These are phyloP conservation scores for Epichloe baconii DNA, from an alignment of 2,329 filamentous ascomycete species.

Conservation along the genomic window DNA sequence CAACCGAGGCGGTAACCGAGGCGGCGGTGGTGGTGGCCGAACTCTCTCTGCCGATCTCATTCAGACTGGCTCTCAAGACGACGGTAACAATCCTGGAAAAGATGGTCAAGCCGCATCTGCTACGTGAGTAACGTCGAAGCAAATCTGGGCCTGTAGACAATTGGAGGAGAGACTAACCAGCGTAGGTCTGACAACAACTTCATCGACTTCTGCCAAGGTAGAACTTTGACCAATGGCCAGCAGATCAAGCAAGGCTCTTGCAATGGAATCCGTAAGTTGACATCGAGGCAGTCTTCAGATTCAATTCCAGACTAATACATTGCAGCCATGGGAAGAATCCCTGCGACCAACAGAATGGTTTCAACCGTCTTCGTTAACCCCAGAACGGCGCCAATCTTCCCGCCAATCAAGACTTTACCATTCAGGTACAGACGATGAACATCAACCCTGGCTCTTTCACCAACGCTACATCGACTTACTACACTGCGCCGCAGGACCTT, in stretches of 20 bases:
- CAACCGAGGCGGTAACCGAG: neutral
- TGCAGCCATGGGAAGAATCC: conserved; percentile 47
- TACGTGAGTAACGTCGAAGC: conserved; percentile 30
- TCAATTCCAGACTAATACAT: neutral
- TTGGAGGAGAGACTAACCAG: neutral
- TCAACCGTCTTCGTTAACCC: conserved; percentile 40
- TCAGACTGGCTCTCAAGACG: conserved; percentile 35
- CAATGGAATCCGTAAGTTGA: conserved; percentile 43
- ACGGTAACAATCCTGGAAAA: conserved; percentile 31
- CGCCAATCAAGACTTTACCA: conserved; percentile 36
- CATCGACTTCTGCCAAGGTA: conserved; percentile 47
- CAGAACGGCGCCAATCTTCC: conserved; percentile 34
- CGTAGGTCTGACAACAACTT: conserved; percentile 44
- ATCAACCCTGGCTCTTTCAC: conserved; percentile 46
- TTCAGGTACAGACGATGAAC: conserved; percentile 39
- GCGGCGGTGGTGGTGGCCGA: conserved; percentile 15
- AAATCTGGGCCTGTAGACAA: neutral
- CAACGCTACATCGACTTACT: conserved; percentile 47
- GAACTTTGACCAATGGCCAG: conserved; percentile 45
- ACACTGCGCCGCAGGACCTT: conserved; percentile 43
- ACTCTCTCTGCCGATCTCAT: conserved; percentile 28
- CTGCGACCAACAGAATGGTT: conserved; percentile 41
- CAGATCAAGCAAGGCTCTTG: conserved; percentile 47
- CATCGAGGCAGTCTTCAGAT: neutral
- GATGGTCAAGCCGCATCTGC: conserved; percentile 37